phyloP scores from a whole-genome alignment of 179 eudicot species.

The Nepenthes alata region DNA sequence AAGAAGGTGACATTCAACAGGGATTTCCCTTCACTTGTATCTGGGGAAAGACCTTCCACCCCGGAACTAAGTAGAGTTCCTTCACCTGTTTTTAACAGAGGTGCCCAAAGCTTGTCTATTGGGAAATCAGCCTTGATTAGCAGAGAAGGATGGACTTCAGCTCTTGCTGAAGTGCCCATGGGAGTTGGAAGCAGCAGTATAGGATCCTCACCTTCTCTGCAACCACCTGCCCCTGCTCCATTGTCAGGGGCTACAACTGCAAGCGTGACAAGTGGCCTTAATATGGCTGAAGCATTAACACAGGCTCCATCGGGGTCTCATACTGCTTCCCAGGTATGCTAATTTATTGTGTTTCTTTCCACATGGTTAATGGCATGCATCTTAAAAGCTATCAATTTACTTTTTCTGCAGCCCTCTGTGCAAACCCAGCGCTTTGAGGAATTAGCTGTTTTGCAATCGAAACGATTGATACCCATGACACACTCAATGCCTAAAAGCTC shows the following conservation, averaged over 20 bases:
- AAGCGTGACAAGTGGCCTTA: constrained; percentile 33
- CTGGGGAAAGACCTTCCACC: constrained; percentile 46
- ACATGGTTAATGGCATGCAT: background rate
- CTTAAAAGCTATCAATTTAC: constrained; percentile 2
- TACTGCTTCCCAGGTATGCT: constrained; percentile 43
- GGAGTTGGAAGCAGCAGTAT: constrained; percentile 25
- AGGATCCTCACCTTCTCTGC: constrained; percentile 22
- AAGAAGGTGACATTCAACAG: constrained; percentile 53
- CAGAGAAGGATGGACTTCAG: constrained; percentile 70
- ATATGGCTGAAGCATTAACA: constrained; percentile 65
- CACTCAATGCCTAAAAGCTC: constrained; percentile 50
- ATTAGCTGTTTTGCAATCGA: constrained; percentile 50
- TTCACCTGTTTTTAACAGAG: constrained; percentile 56
- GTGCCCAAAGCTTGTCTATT: constrained; percentile 37
- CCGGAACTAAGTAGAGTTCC: constrained; percentile 46
- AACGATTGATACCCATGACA: constrained; percentile 76
- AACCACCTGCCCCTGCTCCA: constrained; percentile 21
- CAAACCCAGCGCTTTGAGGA: constrained; percentile 63
- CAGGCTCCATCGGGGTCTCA: constrained; percentile 52
- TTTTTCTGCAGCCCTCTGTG: constrained; percentile 27
- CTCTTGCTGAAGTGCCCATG: constrained; percentile 62
- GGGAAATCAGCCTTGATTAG: constrained; percentile 35
- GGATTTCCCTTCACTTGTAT: constrained; percentile 61
- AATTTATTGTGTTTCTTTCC: background rate
- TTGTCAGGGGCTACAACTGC: constrained; percentile 11